Evolutionary conservation across 2,329 filamentous ascomycete genomes (phyloP), one percentile per base, ranked within the genome.

Genomic region (Calonectria fujianensis): DNA sequence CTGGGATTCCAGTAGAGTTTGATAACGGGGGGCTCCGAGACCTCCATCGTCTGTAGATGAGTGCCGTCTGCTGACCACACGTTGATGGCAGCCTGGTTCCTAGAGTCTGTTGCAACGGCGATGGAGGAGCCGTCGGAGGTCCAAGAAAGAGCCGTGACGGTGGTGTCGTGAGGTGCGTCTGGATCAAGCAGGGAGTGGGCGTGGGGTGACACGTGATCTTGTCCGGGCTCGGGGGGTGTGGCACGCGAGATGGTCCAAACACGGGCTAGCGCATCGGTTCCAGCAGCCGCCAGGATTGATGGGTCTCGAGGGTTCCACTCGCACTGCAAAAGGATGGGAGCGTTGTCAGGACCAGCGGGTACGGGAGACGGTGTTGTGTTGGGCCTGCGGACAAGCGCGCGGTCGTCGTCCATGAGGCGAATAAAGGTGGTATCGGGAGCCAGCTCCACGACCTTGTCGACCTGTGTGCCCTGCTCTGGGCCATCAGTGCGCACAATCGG

Each of bases 191-290:
- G 85, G 76, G 83, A 80, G 61, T 83, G 83, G 52, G 81, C 82
- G 72, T 79, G 77, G 50, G 82, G 83, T 75, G 85, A 83, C 84
- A 86, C 86, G 84, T 85, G 85, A 85, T 88, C 86, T 70, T 82
- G 80, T 68, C 82, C 82, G 54, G 83, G 80, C 67, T 85, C 85
- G 75, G 87, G 81, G 79, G 86, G 85, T 80, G 88, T 85, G 82
- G 87, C 87, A 88, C 89, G 89, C 83, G 90, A 89, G 79, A 93
- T 84, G 76, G 90, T 92, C 91, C 92, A 93, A 86, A 93, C 88
- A 78, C 91, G 91, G 88, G 91, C 92, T 91, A 93, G 91, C 85
- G 91, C 91, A 88, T 93, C 92, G 84, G 91, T 93, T 81, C 92
- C 92, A 87, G 90, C 91, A 88, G 91, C 91, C 85, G 91, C 92